Conservation (phyloP, 495 filamentous ascomycete species). For the Jackrogersella multiformis region DNA sequence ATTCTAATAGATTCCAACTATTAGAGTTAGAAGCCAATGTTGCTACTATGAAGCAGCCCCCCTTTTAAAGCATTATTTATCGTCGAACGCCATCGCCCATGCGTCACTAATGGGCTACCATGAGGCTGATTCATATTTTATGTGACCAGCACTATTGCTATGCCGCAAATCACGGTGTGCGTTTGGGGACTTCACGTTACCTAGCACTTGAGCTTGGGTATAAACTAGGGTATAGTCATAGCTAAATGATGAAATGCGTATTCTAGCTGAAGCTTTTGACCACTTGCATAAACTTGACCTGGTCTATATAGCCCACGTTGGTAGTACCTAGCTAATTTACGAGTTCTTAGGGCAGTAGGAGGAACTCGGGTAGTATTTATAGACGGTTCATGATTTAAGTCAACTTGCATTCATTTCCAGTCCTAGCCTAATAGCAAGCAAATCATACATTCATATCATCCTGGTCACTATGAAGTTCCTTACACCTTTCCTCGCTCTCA, state of each 20-base stretch:
- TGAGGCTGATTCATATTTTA: too few species aligned
- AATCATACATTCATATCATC: not conserved
- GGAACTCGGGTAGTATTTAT: not conserved
- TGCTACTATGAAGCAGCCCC: not conserved
- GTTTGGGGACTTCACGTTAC: not conserved
- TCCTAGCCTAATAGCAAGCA: not conserved
- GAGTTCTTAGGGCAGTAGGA: not conserved
- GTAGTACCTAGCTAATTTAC: not conserved
- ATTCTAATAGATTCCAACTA: not conserved
- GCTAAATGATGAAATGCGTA: not conserved
- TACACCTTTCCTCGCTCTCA: not conserved
- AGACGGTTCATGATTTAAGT: not conserved
- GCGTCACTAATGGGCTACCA: not conserved
- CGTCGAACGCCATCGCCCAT: not conserved
- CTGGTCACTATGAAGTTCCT: conserved; percentile 8
- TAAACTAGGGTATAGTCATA: not conserved
- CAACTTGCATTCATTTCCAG: not conserved
- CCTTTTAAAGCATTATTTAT: not conserved
- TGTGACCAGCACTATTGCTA: not conserved
- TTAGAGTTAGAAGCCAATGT: not conserved
- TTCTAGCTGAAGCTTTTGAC: not conserved
- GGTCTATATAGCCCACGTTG: not conserved
- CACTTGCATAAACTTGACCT: not conserved
- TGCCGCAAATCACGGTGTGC: not conserved
- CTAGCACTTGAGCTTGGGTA: not conserved